Conservation (phyloP, 208 protist genomes). For the Herpetomonas samuelpessoai region DNA sequence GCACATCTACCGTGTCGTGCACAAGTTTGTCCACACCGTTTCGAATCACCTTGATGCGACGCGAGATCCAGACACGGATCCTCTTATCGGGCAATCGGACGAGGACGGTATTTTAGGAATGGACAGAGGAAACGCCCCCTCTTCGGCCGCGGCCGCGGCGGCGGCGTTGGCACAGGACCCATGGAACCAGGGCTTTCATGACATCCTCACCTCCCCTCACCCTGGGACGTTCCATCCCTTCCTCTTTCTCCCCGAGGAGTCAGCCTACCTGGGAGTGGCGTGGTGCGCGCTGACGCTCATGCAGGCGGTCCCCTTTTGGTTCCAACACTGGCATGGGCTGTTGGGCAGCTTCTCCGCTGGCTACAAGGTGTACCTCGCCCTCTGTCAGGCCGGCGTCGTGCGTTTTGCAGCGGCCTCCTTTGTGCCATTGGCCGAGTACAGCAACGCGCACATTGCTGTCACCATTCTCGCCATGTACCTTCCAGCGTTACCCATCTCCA, state of each 20-base stretch:
- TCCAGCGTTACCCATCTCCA: conserved; percentile 72
- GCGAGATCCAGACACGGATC: not conserved
- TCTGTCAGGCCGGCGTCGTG: conserved; percentile 64
- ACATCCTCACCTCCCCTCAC: conserved; percentile 41
- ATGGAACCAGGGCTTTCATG: conserved; percentile 50
- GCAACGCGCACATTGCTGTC: conserved; percentile 65
- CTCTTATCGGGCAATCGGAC: not conserved
- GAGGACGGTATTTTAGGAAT: conserved; percentile 9
- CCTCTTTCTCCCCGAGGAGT: conserved; percentile 57
- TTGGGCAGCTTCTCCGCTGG: conserved; percentile 35
- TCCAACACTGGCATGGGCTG: conserved; percentile 61
- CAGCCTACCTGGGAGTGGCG: conserved; percentile 43
- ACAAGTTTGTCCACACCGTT: not conserved
- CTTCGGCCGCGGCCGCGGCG: conserved; percentile 3
- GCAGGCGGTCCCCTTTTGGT: conserved; percentile 61
- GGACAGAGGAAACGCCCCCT: too few relatives aligned
- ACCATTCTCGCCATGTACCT: conserved; percentile 80
- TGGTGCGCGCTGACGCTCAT: conserved; percentile 53
- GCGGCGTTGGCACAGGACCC: conserved; percentile 3
- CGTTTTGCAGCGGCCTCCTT: conserved; percentile 75
- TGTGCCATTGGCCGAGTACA: conserved; percentile 59
- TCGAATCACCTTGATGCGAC: too few relatives aligned
- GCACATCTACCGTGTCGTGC: conserved; percentile 12
- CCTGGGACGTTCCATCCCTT: conserved; percentile 68
- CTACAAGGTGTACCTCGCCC: conserved; percentile 67